A percentile compares a stretch with the other conserved stretches of the same genome.
Conservation (phyloP, 306 rosid species). For the Medicago truncatula region DNA sequence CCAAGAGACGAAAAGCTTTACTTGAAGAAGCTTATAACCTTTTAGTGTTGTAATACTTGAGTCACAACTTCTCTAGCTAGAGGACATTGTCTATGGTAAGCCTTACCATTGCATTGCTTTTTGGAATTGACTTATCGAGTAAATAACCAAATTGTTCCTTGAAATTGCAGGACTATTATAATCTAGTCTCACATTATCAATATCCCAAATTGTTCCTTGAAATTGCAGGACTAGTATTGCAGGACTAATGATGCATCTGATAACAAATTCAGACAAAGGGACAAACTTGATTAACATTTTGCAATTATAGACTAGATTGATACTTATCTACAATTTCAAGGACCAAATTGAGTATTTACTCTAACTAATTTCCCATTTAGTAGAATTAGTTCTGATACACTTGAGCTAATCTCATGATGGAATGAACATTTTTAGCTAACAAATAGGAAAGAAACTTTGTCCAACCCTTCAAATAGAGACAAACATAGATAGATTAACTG, state of each 20-base stretch:
- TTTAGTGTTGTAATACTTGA: background rate
- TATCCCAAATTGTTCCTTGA: too few species aligned
- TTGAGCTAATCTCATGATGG: background rate
- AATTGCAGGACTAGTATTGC: too few species aligned
- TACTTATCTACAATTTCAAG: background rate
- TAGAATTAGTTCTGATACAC: conserved; percentile 1
- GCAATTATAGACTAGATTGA: background rate
- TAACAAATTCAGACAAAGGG: background rate
- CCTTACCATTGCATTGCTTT: background rate
- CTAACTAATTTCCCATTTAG: background rate
- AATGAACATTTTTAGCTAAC: conserved; percentile 20
- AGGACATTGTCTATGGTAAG: background rate
- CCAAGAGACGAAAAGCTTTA: conserved; percentile 33
- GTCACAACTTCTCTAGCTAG: background rate
- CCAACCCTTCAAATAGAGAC: conserved; percentile 25
- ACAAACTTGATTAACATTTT: background rate
- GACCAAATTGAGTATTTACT: background rate
- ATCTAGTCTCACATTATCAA: too few species aligned
- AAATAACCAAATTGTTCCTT: too few species aligned
- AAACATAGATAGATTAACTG: conserved; percentile 22
- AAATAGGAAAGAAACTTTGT: conserved; percentile 13
- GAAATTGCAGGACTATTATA: too few species aligned
- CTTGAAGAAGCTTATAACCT: conserved; percentile 16
- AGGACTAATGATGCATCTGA: background rate
- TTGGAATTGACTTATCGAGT: background rate